A percentile compares a stretch with the other conserved stretches of the same genome.
phyloP scores from a whole-genome alignment of 2,329 filamentous ascomycete species.

The Colletotrichum magnum region DNA sequence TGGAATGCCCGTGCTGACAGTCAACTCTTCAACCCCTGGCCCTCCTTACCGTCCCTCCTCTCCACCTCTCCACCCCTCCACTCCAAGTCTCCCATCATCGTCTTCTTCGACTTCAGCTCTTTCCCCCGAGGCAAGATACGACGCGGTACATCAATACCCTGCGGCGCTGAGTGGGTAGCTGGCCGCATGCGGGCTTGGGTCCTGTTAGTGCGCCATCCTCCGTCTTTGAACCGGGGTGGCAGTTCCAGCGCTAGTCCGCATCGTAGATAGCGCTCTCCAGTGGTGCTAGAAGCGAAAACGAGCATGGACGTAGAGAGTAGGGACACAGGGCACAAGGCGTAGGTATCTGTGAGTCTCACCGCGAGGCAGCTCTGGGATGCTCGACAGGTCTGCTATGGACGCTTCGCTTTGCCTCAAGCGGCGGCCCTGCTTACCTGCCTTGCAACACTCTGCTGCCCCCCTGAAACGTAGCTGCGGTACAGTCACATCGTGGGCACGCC shows the following conservation, averaged over 20 bases:
- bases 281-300: no score
- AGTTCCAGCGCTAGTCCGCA: neutral
- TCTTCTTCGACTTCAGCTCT: no score
- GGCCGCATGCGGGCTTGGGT: neutral
- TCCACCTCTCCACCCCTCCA: neutral
- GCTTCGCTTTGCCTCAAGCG: slow-evolving; percentile 19
- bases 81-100: no score
- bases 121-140: no score
- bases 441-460: slow-evolving; percentile 31
- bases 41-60: neutral
- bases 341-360: no score
- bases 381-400: slow-evolving; percentile 1
- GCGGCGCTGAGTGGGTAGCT: neutral
- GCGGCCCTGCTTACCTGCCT: slow-evolving; percentile 22
- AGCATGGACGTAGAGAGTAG: no score
- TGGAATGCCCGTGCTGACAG: slow-evolving; percentile 9
- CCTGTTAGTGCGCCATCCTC: neutral
- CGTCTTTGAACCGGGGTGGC: neutral
- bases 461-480: slow-evolving; percentile 37
- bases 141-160: neutral
- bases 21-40: neutral
- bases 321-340: no score
- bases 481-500: slow-evolving; percentile 16
- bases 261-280: no score
- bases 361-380: neutral